These are phyloP conservation scores for Geranomyces michiganensis DNA, from an alignment of 192 early-diverging fungal species.

Conservation along the genomic window DNA sequence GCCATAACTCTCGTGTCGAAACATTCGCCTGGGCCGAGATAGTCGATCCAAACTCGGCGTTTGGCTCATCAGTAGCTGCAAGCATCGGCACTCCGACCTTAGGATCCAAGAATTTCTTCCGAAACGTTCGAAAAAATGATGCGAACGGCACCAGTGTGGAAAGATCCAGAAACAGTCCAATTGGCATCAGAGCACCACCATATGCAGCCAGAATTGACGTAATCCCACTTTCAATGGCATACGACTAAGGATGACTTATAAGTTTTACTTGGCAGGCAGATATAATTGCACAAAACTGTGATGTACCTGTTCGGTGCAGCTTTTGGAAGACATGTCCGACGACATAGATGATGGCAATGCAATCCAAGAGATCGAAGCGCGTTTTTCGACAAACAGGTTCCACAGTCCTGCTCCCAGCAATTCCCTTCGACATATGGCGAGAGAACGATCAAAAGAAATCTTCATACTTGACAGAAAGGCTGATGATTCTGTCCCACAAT, in stretches of 20 bases:
- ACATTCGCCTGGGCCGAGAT: too few relatives aligned
- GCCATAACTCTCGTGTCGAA: too few relatives aligned
- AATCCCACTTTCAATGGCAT: not conserved
- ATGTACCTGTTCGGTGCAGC: not conserved
- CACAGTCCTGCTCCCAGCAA: slow-evolving; percentile 13
- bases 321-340: not conserved
- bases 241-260: not conserved
- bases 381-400: slow-evolving; percentile 7
- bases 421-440: not conserved
- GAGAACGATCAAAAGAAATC: not conserved
- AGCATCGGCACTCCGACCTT: not conserved
- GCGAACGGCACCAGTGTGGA: slow-evolving; percentile 6
- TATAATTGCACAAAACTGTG: not conserved
- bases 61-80: not conserved
- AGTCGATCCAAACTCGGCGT: too few relatives aligned
- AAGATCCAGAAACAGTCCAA: not conserved
- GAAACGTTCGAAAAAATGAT: slow-evolving; percentile 1
- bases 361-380: slow-evolving; percentile 14
- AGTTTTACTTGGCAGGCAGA: not conserved
- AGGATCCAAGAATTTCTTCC: slow-evolving; percentile 13
- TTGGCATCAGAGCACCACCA: slow-evolving; percentile 11
- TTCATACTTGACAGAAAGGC: too few relatives aligned
- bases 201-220: slow-evolving; percentile 13
- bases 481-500: not conserved
- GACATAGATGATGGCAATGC: slow-evolving; percentile 3